These are phyloP conservation scores for Colletotrichum liriopes DNA, from an alignment of 2,329 filamentous ascomycete species.

Conservation along the genomic window DNA sequence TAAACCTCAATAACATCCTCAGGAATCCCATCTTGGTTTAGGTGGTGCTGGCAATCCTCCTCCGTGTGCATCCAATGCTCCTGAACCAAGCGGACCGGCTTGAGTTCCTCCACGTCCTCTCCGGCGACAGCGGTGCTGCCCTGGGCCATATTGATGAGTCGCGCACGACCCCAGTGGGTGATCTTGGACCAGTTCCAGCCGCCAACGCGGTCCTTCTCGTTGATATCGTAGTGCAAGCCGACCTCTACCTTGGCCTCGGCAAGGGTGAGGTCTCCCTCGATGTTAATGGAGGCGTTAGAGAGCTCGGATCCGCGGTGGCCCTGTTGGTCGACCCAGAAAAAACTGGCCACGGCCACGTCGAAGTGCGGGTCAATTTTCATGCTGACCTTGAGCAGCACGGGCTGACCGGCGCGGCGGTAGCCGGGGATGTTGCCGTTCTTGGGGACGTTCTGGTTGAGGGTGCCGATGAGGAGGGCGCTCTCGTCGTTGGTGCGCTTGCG, in stretches of 20 bases:
- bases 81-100: slow-evolving; percentile 21
- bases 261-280: slow-evolving; percentile 10
- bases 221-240: slow-evolving; percentile 17
- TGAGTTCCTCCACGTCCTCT: slow-evolving; percentile 23
- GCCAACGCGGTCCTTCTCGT: slow-evolving; percentile 33
- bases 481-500: slow-evolving; percentile 32
- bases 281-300: slow-evolving; percentile 8
- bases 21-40: background rate
- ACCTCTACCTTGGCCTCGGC: slow-evolving; percentile 17
- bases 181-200: slow-evolving; percentile 26
- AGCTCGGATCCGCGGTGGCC: slow-evolving; percentile 19
- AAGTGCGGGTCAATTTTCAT: slow-evolving; percentile 11
- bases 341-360: slow-evolving; percentile 1
- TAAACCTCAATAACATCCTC: background rate
- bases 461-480: slow-evolving; percentile 26
- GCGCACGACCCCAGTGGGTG: slow-evolving; percentile 30
- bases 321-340: slow-evolving; percentile 36
- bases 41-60: background rate
- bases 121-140: background rate
- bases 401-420: slow-evolving; percentile 26
- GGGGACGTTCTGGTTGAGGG: slow-evolving; percentile 28
- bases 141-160: slow-evolving; percentile 11
- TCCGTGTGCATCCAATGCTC: slow-evolving; percentile 12
- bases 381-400: slow-evolving; percentile 23
- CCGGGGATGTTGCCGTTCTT: slow-evolving; percentile 5